Conservation (phyloP, 257 asterid genomes). For the Solanum gandarillasii region DNA sequence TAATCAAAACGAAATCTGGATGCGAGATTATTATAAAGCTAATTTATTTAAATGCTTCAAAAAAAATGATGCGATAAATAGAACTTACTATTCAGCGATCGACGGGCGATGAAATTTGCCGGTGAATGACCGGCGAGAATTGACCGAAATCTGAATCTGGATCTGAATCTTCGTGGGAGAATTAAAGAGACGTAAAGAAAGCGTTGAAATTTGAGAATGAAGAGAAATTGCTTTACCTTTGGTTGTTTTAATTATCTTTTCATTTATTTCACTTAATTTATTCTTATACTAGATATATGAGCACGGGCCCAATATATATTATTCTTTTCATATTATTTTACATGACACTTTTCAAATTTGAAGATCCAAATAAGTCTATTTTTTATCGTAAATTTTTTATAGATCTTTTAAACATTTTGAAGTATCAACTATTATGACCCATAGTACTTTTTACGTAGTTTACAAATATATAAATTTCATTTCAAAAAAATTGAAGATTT, state of each 20-base stretch:
- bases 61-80: background rate
- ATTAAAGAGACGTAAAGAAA: background rate
- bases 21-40: background rate
- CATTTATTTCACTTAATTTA: background rate
- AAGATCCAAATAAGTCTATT: too few species aligned
- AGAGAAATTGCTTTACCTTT: background rate
- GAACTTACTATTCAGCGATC: background rate
- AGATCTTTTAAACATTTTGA: too few species aligned
- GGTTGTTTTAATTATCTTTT: background rate
- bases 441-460: too few species aligned
- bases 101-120: background rate
- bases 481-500: too few species aligned
- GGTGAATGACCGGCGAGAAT: background rate
- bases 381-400: too few species aligned
- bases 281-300: background rate
- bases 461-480: too few species aligned
- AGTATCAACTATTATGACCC: too few species aligned
- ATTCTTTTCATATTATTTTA: too few species aligned
- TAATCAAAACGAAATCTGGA: background rate
- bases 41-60: background rate
- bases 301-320: too few species aligned
- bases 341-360: too few species aligned
- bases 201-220: background rate
- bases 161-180: background rate
- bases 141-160: background rate